Base-by-base conservation (phyloP, 352 stramenopile genomes). In the Pythium volutum region DNA sequence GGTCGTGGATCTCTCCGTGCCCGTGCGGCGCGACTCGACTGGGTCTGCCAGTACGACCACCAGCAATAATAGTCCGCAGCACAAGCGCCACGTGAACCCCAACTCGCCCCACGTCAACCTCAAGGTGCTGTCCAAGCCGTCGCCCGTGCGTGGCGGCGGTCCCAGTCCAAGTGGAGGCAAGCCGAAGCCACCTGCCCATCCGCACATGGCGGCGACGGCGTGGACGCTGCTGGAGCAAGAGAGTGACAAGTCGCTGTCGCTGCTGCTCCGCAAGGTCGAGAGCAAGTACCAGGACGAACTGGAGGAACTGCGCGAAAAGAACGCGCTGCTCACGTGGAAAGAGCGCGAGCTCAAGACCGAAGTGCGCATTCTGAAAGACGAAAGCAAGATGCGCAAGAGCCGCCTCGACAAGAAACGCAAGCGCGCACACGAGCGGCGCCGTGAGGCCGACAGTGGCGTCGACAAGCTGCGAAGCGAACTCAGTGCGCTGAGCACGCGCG, bases 251-350 rank as follows among this genome's bases (percentile, higher is more conserved):
- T 80, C 78, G 43, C 72, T 91, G 58, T 88, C 84, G 64, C 59
- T 92, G 62, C 72, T 91, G 49, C 67, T 91, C 49, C 81, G 84
- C 36, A 86, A 88, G 47, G 55, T 91, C 18, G 84, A 94, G 64
- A 88, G 76, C 59, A 89, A 89, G 56, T 89, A 88, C 53, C 70
- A 85, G 58, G 83, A 93, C 63, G 81, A 94, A 49, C 69, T 93
- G 18, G 83, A 93, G 50, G 66, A 76, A 39, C 72, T 93, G 8
- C 82, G 83, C 38, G 78, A 92, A 53, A 72, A 82, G 43, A 88
- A 88, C 62, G 75, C 81, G 15, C 66, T 88, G 60, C 75, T 90
- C 26, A 58, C 70, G 33, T 90, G 79, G 75, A 81, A 84, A 39
- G 79, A 87, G 64, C 79, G 79, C 29, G 85, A 94, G 57, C 71